Base-by-base conservation (phyloP, 768 basidiomycete species). In the Chalciporus sphaerocephalus region DNA sequence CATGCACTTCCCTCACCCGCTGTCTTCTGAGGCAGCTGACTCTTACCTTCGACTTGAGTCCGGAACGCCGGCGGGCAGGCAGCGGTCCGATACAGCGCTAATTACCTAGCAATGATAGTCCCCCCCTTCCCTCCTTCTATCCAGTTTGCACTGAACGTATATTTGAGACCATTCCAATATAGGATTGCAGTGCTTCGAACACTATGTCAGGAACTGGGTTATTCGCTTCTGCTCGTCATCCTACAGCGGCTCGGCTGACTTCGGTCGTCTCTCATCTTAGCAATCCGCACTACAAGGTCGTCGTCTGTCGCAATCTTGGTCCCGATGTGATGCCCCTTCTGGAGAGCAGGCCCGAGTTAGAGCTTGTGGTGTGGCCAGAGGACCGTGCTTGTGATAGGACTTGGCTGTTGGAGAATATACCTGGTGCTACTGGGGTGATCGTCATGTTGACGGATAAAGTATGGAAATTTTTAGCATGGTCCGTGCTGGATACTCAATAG, bases 361-460 rank as follows among this genome's bases (percentile, higher is more conserved):
- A 84, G 69, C 58, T 81, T 25, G 65, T 79, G 6, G 36, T 65
- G 4, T 80, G 79, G 77, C 67, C 69, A 1, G 65, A 85, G 48
- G 79, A 88, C 54, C 54, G 70, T 5, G 57, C 67, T 2, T 85
- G 80, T 46, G 75, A 79, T 30, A 71, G 81, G 13, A 54, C 72
- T 17, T 95, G 91, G 92, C 65, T 94, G 4, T 65, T 92, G 17
- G 72, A 85, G 42, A 85, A 92, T 50, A 70, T 82, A 6, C 62
- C 66, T n/a, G 88, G 84, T 4, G 81, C 85, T 3, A 56, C 65
- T 8, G 93, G 85, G 4, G 57, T 79, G 1, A 63, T 84, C 12
- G 72, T 87, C 18, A 81, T 85, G 72, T 57, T 90, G 2, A 70
- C 79, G 0, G 92, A 94, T 42, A 84, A 83, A 67, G 92, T 86